Conservation (phyloP, 306 rosid genomes). For the Inga oerstediana region DNA sequence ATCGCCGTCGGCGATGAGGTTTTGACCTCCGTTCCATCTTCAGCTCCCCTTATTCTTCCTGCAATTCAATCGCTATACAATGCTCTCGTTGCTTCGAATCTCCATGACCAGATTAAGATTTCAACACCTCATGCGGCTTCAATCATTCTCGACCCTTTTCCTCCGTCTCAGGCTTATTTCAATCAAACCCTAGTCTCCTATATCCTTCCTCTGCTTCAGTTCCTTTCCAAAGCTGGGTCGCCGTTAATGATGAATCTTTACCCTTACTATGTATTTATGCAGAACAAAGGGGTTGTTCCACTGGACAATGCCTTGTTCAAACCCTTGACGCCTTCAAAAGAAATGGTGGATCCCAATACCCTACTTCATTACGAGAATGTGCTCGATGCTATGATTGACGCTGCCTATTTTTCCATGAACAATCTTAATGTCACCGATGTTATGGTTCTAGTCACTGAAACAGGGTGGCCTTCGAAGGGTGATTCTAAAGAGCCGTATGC, state of each 20-base stretch:
- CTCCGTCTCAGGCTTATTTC: slow-evolving; percentile 93
- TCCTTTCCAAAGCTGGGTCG: slow-evolving; percentile 66
- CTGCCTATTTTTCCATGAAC: slow-evolving; percentile 89
- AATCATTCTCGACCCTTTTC: slow-evolving; percentile 85
- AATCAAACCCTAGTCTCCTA: slow-evolving; percentile 57
- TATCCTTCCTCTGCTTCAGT: slow-evolving; percentile 67
- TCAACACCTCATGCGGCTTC: slow-evolving; percentile 90
- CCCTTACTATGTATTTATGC: slow-evolving; percentile 92
- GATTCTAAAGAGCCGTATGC: slow-evolving; percentile 93
- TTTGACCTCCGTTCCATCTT: slow-evolving; percentile 68
- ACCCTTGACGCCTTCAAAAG: slow-evolving; percentile 79
- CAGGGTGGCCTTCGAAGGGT: slow-evolving; percentile 92
- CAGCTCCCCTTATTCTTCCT: slow-evolving; percentile 70
- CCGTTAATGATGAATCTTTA: slow-evolving; percentile 95
- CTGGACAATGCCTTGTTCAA: slow-evolving; percentile 82
- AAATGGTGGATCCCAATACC: slow-evolving; percentile 98
- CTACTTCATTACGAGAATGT: slow-evolving; percentile 86
- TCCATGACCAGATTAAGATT: slow-evolving; percentile 62
- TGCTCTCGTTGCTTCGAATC: slow-evolving; percentile 82
- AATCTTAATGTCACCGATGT: slow-evolving; percentile 85
- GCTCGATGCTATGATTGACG: slow-evolving; percentile 87
- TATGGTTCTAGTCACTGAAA: slow-evolving; percentile 76
- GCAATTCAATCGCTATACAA: slow-evolving; percentile 75
- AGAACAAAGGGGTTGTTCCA: slow-evolving; percentile 94
- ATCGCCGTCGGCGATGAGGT: slow-evolving; percentile 96